phyloP scores from a whole-genome alignment of 2,329 filamentous ascomycete species.

The Byssothecium circinans region DNA sequence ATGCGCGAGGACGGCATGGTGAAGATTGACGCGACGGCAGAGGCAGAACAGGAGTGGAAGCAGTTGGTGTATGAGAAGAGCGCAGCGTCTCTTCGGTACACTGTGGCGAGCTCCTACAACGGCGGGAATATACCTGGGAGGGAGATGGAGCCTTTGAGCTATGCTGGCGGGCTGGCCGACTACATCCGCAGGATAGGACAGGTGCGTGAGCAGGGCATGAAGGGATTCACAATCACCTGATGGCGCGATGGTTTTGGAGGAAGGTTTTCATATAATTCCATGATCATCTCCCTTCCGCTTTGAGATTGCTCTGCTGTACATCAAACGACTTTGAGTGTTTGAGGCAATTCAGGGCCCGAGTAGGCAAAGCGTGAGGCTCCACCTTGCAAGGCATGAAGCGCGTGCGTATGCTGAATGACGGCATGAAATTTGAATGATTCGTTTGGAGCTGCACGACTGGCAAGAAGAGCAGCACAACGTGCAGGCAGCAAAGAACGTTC shows the following conservation, averaged over 20 bases:
- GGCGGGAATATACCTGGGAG: constrained; percentile 18
- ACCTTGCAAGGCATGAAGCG: background rate
- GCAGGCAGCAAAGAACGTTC: no score
- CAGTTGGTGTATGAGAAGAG: constrained; percentile 8
- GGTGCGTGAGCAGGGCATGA: constrained; percentile 11
- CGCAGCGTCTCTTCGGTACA: constrained; percentile 3
- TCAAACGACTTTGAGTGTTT: background rate
- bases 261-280: no score
- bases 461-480: no score
- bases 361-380: no score
- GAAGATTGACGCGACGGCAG: constrained; percentile 37
- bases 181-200: constrained; percentile 10
- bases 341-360: no score
- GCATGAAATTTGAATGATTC: no score
- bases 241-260: background rate
- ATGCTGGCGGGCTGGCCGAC: constrained; percentile 10
- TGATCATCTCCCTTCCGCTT: constrained; percentile 1
- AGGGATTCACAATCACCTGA: constrained; percentile 9
- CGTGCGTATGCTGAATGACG: background rate
- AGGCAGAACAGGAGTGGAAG: constrained; percentile 44
- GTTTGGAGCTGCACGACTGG: no score
- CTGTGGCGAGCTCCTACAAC: constrained; percentile 10
- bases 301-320: background rate
- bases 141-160: constrained; percentile 10
- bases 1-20: constrained; percentile 30